phyloP scores from a whole-genome alignment of 2,329 filamentous ascomycete species.

The Hymenoscyphus infarciens region DNA sequence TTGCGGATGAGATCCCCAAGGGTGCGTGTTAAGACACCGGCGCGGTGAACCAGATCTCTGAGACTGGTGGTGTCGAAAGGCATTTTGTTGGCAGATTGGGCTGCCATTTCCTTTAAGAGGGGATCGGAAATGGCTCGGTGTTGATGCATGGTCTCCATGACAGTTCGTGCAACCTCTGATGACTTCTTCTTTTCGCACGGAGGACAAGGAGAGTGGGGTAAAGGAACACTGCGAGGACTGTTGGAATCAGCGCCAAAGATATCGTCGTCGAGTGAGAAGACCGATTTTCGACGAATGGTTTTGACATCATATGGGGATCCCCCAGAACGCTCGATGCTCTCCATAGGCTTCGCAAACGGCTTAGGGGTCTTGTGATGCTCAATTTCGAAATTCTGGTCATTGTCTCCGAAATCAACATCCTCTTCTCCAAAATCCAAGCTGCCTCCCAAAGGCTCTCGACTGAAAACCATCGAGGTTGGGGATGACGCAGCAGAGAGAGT shows the following conservation, averaged over 20 bases:
- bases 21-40: constrained; percentile 55
- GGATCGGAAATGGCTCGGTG: constrained; percentile 45
- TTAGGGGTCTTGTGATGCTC: constrained; percentile 28
- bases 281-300: constrained; percentile 53
- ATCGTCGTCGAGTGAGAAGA: constrained; percentile 63
- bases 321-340: constrained; percentile 24
- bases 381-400: constrained; percentile 14
- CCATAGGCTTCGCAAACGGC: constrained; percentile 42
- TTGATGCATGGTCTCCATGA: constrained; percentile 62
- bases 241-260: constrained; percentile 49
- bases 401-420: constrained; percentile 41
- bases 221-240: constrained; percentile 37
- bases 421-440: constrained; percentile 42
- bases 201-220: constrained; percentile 24
- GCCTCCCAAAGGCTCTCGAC: constrained; percentile 42
- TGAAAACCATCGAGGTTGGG: constrained; percentile 41
- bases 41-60: constrained; percentile 62
- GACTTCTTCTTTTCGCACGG: constrained; percentile 34
- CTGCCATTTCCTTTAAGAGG: constrained; percentile 26
- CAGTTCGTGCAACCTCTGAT: constrained; percentile 53
- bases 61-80: constrained; percentile 68
- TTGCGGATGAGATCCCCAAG: constrained; percentile 58
- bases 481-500: constrained; percentile 28
- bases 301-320: constrained; percentile 47
- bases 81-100: constrained; percentile 45